Evolutionary conservation across 345 rosid species (phyloP), one percentile per base, ranked within the genome.

Genomic region (Streptanthus diversifolius): DNA sequence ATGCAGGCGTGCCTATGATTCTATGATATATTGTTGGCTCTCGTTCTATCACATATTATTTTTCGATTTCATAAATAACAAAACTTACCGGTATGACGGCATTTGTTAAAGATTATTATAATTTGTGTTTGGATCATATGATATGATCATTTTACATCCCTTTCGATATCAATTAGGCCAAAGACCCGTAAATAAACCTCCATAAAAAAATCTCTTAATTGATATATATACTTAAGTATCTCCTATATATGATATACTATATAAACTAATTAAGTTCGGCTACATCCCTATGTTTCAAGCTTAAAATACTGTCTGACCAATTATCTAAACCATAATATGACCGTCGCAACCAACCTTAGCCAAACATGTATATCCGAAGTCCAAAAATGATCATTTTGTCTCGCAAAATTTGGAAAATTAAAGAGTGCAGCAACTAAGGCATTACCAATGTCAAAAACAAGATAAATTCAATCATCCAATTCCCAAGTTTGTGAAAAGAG

Each of bases 1-100:
- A 70, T 70, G 66, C 74, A 59, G 59, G 66, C 19, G 5, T 47
- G 19, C 24, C 32, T 58, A 56, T 24, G 49, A 70, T n/a, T n/a
- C n/a, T n/a, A n/a, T n/a, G n/a, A 22, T 21, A n/a, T 1, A 48
- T 48, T 48, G 53, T 19, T 47, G 13, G 45, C 14, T 40, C 5
- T 17, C 11, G 35, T 52, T n/a, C 17, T 29, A 30, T 32, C 24
- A 18, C 40, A 55, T 55, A 40, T 32, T 17, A 9, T 51, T 21
- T 25, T 4, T 51, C 32, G 1, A 4, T 32, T 55, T 55, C 13
- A 25, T 27, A 7, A 21, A 21, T 30, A 56, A 15, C 54, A 29
- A 51, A 63, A 25, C 32, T 5, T 17, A 39, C 22, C 27, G 0
- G 25, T 37, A 10, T 40, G 51, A 19, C 41, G 30, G 9, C 43